Base-by-base conservation (phyloP, 2,329 filamentous ascomycete genomes). In the Orbilia oligospora region DNA sequence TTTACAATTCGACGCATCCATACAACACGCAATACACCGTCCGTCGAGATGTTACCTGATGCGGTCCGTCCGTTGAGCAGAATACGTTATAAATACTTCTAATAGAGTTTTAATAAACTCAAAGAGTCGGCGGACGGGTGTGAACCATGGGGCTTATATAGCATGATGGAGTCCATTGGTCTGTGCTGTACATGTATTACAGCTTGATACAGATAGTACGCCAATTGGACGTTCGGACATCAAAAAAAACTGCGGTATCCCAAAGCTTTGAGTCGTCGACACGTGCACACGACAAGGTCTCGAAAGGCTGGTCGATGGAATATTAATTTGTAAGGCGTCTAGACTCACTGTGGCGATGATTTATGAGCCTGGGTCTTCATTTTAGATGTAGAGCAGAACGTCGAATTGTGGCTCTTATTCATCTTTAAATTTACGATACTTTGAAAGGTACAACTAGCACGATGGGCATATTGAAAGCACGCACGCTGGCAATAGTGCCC, bases 21-120 rank as follows among this genome's bases (percentile, higher is more conserved):
- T 69, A 58, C 67, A 63, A 71, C 44, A 49, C 68, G 24, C 27
- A 55, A 38, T 49, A 18, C 8, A 20, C 41, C 22, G 2, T n/a
- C 30, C 33, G 33, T 56, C 58, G 22, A 73, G 14, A 61, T 44
- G 41, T 73, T 75, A 33, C 63, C 44, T 9, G 64, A 75, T 75
- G 49, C 71, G 71, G 71, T 18, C 9, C 22, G 20, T 8, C 2
- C 22, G 24, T 41, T 75, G 71, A 75, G 71, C 71, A 64, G 63
- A 75, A 75, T 75, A 75, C 64, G 63, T 61, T 61, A 61, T 67
- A 61, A 41, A 6, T 30, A 18, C 61, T 68, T 3, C 27, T 41
- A 67, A 75, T 61, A 61, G 24, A 61, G 49, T 67, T 46, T 38
- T 20, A 53, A 73, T 61, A 58, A 67, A 44, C 63, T 67, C 61